Evolutionary conservation across 805 yeast species (phyloP), one percentile per base, ranked within the genome.

Genomic region (Teunomyces panamensis): DNA sequence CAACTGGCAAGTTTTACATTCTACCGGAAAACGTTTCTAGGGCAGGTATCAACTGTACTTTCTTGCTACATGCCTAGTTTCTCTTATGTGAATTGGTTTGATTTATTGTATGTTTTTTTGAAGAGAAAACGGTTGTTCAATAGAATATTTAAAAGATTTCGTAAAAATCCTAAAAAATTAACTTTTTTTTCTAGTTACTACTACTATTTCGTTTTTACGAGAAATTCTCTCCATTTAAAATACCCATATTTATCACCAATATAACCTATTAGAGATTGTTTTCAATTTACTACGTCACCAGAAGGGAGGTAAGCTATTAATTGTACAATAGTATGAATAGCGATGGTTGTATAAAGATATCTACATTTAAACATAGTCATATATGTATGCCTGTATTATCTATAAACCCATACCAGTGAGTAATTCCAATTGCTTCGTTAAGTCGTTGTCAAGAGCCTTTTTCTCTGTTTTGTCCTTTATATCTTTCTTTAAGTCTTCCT

Each of bases 361-460:
- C 24, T 20, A 20, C 24, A 20, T 20, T 20, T 20, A 20, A 20
- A 20, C 24, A 20, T 20, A 6, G 24, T 20, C 24, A 5, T 20
- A 20, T 5, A 20, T 20, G 6, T 13, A 30, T 20, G 17, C 24
- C 9, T 35, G 26, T 35, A 35, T 35, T 37, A 24, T 34, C 39
- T 46, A 64, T 28, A 73, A 57, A 27, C 59, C 73, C 62, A 78
- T 69, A 4, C 73, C 80, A 14, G 75, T 70, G 16, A 79, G 65
- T 54, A 78, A 50, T 48, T 79, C 81, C 49, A 79, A 53, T 57
- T 79, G 83, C 42, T 60, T 60, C 13, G 69, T 63, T 30, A 79
- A 52, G 44, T 77, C 81, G 34, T 59, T 56, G n/a, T 74, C 74
- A 4, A 71, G 67, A 49, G 60, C 50, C 52, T 67, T 64, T 28